phyloP scores from a whole-genome alignment of 2,329 filamentous ascomycete genomes.

The Xylariomycetidae sp. region DNA sequence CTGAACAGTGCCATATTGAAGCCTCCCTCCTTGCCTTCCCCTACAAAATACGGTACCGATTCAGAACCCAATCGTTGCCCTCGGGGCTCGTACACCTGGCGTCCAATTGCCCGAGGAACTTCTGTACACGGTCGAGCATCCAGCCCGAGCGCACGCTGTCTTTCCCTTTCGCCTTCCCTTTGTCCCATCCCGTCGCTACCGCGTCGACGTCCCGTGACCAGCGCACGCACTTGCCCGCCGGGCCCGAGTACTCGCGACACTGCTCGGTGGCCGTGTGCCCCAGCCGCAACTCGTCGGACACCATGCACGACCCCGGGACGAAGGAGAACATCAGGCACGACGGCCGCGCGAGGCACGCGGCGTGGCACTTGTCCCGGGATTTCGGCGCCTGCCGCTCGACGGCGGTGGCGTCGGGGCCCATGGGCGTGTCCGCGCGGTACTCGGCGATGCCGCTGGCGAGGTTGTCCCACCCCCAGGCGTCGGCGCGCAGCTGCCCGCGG shows the following conservation, averaged over 20 bases:
- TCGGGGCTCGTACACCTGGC: too few species aligned
- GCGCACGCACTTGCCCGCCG: conserved; percentile 14
- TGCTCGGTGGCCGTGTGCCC: conserved; percentile 12
- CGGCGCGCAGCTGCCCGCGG: conserved; percentile 9
- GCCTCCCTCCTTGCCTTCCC: too few species aligned
- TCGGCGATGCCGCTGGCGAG: conserved; percentile 13
- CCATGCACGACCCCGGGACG: conserved; percentile 11
- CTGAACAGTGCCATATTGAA: too few species aligned
- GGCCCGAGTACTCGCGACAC: conserved; percentile 14
- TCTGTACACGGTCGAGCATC: conserved; percentile 16
- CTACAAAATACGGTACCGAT: too few species aligned
- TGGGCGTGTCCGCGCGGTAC: conserved; percentile 14
- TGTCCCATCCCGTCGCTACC: conserved; percentile 8
- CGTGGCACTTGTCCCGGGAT: conserved; percentile 14
- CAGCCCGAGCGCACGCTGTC: conserved; percentile 13
- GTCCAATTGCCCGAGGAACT: too few species aligned
- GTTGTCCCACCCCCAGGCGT: conserved; percentile 13
- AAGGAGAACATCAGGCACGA: conserved; percentile 17
- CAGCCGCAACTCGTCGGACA: conserved; percentile 12
- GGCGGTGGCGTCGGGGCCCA: conserved; percentile 12
- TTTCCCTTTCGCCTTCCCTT: not conserved
- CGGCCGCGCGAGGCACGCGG: conserved; percentile 11
- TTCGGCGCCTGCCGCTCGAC: too few species aligned
- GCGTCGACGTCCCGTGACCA: too few species aligned
- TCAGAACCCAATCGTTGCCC: too few species aligned